Evolutionary conservation across 2,329 filamentous ascomycete genomes (phyloP).

Genomic region (Calonectria leucothoes): DNA sequence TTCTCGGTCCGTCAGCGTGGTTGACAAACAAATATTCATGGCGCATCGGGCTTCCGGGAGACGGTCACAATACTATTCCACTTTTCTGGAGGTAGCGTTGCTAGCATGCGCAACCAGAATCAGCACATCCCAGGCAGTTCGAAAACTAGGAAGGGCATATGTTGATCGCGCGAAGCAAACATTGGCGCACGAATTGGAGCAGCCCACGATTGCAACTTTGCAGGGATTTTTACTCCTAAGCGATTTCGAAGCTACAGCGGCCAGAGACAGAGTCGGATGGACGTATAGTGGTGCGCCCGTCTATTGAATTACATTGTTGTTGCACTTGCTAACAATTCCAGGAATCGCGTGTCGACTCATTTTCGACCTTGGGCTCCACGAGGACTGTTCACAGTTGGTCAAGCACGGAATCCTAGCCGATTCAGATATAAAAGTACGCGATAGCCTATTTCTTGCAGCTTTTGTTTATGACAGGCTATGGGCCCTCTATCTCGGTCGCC

Average conservation of each 20-base stretch:
- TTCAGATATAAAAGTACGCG: not conserved
- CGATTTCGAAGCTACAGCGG: slow-evolving; percentile 11
- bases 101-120: slow-evolving; percentile 11
- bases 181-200: not conserved
- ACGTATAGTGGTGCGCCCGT: not conserved
- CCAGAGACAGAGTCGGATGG: slow-evolving; percentile 11
- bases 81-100: not conserved
- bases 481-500: slow-evolving; percentile 10
- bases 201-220: slow-evolving; percentile 2
- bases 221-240: slow-evolving; percentile 3
- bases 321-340: not conserved
- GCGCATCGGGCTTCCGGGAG: not conserved
- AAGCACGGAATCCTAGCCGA: not conserved
- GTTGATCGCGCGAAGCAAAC: slow-evolving; percentile 7
- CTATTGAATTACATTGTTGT: not conserved
- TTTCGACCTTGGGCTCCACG: slow-evolving; percentile 9
- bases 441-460: not conserved
- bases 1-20: not conserved
- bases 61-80: slow-evolving; percentile 11
- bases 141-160: slow-evolving; percentile 1
- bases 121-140: slow-evolving; percentile 2
- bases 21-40: slow-evolving; percentile 3
- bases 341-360: slow-evolving; percentile 11
- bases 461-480: slow-evolving; percentile 10
- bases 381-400: slow-evolving; percentile 1